A percentile compares a stretch with the other conserved stretches of the same genome.
Evolutionary conservation across 2,329 filamentous ascomycete genomes (phyloP).

Genomic region (Fusarium liriodendri): DNA sequence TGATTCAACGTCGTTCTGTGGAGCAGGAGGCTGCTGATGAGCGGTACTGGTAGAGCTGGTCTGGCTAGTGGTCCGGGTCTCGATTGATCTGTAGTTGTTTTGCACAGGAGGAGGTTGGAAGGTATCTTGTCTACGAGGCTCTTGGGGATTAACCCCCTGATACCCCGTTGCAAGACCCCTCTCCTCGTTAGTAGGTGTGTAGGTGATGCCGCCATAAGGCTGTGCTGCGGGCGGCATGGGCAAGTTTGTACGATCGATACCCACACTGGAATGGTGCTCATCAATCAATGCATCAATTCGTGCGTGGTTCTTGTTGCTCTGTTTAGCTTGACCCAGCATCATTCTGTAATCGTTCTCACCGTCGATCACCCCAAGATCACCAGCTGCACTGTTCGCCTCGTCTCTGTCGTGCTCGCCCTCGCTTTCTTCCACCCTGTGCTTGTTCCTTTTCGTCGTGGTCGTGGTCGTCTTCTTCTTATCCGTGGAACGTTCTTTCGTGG

Average conservation of each 20-base stretch:
- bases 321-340: background rate
- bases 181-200: background rate
- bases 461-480: background rate
- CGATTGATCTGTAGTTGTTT: background rate
- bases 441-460: background rate
- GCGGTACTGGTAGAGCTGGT: background rate
- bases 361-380: background rate
- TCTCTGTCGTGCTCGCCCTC: background rate
- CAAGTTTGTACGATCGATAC: background rate
- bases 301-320: background rate
- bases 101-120: background rate
- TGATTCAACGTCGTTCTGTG: background rate
- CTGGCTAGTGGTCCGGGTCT: background rate
- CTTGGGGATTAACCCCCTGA: background rate
- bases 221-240: background rate
- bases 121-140: background rate
- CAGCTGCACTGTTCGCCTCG: background rate
- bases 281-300: background rate
- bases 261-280: background rate
- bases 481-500: background rate
- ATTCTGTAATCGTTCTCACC: slow-evolving; percentile 1
- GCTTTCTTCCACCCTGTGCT: background rate
- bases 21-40: background rate
- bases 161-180: background rate
- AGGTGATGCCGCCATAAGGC: background rate